Evolutionary conservation across 2,329 filamentous ascomycete genomes (phyloP).

Genomic region (Sporothrix euskadiensis): DNA sequence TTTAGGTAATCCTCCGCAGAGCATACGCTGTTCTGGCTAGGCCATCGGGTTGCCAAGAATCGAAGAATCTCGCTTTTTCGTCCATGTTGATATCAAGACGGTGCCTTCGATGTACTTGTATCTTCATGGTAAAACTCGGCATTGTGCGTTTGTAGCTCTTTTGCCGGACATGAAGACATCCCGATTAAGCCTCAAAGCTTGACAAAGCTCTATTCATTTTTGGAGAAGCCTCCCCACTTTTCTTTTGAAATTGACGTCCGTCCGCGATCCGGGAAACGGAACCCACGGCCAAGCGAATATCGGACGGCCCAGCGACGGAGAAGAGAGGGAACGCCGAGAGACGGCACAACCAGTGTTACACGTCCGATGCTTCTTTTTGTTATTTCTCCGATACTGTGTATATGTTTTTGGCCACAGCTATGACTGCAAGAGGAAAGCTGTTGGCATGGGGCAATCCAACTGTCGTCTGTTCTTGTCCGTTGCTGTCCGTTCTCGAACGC

Average conservation of each 20-base stretch:
- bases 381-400: not conserved
- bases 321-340: not conserved
- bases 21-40: not conserved
- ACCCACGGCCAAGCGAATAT: not conserved
- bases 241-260: not conserved
- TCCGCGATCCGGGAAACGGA: conserved; percentile 10
- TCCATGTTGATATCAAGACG: not conserved
- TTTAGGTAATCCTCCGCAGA: conserved; percentile 6
- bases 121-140: not conserved
- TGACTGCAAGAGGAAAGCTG: not conserved
- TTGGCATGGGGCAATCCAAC: not conserved
- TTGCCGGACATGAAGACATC: not conserved
- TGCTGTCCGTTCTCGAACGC: not conserved
- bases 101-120: not conserved
- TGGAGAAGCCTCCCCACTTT: not conserved
- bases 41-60: not conserved
- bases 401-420: too few species aligned
- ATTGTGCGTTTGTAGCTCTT: not conserved
- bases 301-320: not conserved
- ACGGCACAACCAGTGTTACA: not conserved
- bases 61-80: not conserved
- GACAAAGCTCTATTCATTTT: too few species aligned
- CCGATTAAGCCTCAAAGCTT: not conserved
- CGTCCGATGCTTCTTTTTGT: not conserved
- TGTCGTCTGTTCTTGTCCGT: not conserved